Conservation (phyloP, 1,284 basidiomycete species). For the Heterobasidion irregulare region DNA sequence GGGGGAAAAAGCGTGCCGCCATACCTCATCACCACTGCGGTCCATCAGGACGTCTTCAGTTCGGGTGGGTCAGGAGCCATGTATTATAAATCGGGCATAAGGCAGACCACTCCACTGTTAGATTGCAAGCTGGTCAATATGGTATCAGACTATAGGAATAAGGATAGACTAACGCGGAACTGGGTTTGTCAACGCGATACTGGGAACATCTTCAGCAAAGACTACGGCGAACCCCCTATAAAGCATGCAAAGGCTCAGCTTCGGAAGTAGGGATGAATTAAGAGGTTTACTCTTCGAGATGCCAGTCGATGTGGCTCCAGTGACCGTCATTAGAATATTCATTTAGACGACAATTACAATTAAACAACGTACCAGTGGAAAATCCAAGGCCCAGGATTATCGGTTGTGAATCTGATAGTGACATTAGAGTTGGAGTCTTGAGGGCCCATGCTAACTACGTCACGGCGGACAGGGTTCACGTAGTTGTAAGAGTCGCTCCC, state of each 20-base stretch:
- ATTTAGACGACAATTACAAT: not conserved
- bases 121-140: no score
- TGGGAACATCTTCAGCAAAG: not conserved
- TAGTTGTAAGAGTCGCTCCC: conserved; percentile 27
- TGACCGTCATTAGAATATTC: not conserved
- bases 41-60: no score
- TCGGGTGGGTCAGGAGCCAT: no score
- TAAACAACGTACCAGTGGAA: conserved; percentile 25
- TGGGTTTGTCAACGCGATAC: not conserved
- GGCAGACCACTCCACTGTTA: no score
- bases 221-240: not conserved
- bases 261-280: not conserved
- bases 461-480: conserved; percentile 24
- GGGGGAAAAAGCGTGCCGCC: no score
- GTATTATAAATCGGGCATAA: no score
- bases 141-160: no score
- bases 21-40: no score
- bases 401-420: conserved; percentile 24
- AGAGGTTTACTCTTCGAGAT: conserved; percentile 11
- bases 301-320: conserved; percentile 11
- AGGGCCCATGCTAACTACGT: conserved; percentile 17
- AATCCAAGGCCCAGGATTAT: conserved; percentile 42
- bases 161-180: no score
- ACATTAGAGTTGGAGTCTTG: conserved; percentile 12
- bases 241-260: not conserved